Evolutionary conservation across 371 early-diverging fungal genomes (phyloP).

Genomic region (Mucor piriformis): DNA sequence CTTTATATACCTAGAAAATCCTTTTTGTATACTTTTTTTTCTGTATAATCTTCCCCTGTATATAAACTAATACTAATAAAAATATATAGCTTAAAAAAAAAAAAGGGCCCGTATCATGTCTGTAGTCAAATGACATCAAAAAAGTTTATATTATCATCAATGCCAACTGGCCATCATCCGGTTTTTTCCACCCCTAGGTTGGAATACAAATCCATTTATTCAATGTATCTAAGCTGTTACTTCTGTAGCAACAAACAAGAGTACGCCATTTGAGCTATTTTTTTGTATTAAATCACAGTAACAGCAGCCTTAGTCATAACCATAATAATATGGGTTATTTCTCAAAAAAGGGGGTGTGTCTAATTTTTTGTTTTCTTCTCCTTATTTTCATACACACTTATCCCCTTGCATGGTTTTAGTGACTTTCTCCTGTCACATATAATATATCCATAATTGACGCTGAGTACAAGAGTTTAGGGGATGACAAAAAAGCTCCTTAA

Average conservation of each 20-base stretch:
- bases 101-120: neutral
- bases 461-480: neutral
- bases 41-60: neutral
- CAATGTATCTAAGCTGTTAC: no score
- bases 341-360: neutral
- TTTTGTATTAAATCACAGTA: no score
- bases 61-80: neutral
- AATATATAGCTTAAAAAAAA: neutral
- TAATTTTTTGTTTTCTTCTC: neutral
- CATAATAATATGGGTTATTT: no score
- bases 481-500: no score
- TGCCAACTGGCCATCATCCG: no score
- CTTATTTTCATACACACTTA: no score
- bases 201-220: neutral
- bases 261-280: neutral
- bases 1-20: no score
- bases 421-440: neutral
- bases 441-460: neutral
- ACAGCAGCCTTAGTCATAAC: no score
- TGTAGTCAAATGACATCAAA: neutral
- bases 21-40: neutral
- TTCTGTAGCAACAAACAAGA: no score
- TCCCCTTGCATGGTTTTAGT: neutral
- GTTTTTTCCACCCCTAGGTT: neutral
- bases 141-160: neutral